Base-by-base conservation (phyloP, 345 rosid species). In the Dovyalis caffra region DNA sequence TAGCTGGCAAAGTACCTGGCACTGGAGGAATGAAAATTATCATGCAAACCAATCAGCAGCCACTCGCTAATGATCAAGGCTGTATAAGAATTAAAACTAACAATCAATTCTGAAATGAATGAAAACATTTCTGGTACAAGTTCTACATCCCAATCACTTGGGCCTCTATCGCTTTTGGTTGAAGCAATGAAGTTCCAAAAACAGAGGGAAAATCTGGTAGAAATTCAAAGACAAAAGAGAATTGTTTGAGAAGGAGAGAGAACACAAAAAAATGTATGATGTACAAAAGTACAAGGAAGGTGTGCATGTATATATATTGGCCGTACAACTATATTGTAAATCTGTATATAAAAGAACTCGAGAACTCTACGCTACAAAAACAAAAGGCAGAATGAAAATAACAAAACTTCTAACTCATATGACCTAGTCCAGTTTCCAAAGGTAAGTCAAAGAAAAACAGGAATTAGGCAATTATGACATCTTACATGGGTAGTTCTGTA, bases 341-440 rank as follows among this genome's bases (percentile, higher is more conserved):
- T 33, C 72, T 35, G 58, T 56, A 25, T 31, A 49, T 53, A n/a
- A 58, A 60, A 38, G 60, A 21, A 56, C 76, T 68, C 12, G 66
- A 29, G 43, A 11, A 6, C 43, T 45, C 0, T 26, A 18, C 2
- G 1, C 3, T 14, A 57, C 37, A 57, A 49, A 14, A 57, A 45
- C 6, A 6, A 15, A 68, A 47, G 18, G 10, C 21, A 29, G 12
- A 18, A 64, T 28, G 26, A 21, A 34, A 37, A 62, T 14, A 16
- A 20, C 7, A 37, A 23, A 68, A 68, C 33, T 47, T 65, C 5
- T 21, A 25, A 11, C 51, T 63, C n/a, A 11, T 28, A 34, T 37
- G 56, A 38, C 68, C 70, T 34, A 6, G 37, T 25, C 32, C 35
- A 28, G 53, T 33, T 58, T n/a, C 53, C 53, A 1, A 43, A 18